A percentile compares a stretch with the other conserved stretches of the same genome.
phyloP scores from a whole-genome alignment of 2,329 filamentous ascomycete species.

The Colletotrichum tropicale region DNA sequence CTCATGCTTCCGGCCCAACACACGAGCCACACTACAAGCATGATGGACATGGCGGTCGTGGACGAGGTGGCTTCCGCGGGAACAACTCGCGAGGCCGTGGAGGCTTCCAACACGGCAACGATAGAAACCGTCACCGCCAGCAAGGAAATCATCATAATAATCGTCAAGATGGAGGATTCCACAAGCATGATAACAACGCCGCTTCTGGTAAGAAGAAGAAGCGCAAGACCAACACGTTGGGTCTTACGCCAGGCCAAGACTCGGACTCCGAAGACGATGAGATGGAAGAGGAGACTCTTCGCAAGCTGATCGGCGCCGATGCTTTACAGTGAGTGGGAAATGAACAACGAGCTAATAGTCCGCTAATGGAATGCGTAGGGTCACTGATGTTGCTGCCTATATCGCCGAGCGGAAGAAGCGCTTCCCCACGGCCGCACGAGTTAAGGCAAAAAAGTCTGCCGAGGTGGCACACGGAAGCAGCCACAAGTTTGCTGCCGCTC shows the following conservation, averaged over 20 bases:
- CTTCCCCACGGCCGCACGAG: slow-evolving; percentile 78
- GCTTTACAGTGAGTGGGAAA: slow-evolving; percentile 54
- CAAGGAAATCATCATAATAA: slow-evolving; percentile 46
- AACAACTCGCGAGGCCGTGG: slow-evolving; percentile 31
- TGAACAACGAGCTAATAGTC: not conserved
- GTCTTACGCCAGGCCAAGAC: slow-evolving; percentile 70
- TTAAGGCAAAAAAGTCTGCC: slow-evolving; percentile 65
- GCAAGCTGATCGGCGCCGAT: slow-evolving; percentile 59
- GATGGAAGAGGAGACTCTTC: slow-evolving; percentile 71
- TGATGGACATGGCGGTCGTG: slow-evolving; percentile 36
- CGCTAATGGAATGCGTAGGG: slow-evolving; percentile 35
- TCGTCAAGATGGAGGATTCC: slow-evolving; percentile 25
- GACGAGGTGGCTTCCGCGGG: slow-evolving; percentile 22
- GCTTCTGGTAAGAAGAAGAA: slow-evolving; percentile 70
- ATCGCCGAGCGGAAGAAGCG: slow-evolving; percentile 79
- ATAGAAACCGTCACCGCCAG: not conserved
- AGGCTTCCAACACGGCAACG: slow-evolving; percentile 36
- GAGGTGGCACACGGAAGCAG: slow-evolving; percentile 30
- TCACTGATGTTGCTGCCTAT: slow-evolving; percentile 78
- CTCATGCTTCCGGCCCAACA: slow-evolving; percentile 35
- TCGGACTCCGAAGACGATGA: slow-evolving; percentile 71
- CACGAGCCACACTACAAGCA: slow-evolving; percentile 33
- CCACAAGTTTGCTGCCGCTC: slow-evolving; percentile 17
- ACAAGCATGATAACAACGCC: slow-evolving; percentile 40
- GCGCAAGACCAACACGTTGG: slow-evolving; percentile 73